These are phyloP conservation scores for Termitomyces sp. DNA, from an alignment of 768 basidiomycete species.

Conservation along the genomic window DNA sequence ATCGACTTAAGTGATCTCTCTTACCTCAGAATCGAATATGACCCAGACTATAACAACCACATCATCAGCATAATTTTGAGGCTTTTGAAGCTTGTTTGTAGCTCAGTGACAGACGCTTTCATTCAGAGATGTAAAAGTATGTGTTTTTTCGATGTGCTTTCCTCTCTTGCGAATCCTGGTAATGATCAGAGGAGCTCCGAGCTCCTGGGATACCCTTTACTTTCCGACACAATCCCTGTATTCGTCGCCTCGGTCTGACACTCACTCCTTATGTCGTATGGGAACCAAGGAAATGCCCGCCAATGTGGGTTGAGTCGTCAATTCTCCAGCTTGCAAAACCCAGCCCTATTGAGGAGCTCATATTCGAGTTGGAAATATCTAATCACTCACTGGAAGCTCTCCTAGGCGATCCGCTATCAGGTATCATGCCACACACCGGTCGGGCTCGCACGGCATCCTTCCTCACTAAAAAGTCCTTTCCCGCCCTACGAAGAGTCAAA, in stretches of 20 bases:
- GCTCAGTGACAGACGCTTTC: neutral
- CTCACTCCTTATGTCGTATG: slow-evolving; percentile 3
- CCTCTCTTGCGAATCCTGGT: neutral
- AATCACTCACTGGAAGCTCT: neutral
- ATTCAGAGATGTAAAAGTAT: slow-evolving; percentile 4
- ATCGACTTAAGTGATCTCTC: slow-evolving; percentile 2
- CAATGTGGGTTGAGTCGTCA: slow-evolving; percentile 1
- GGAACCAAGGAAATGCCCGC: slow-evolving; percentile 1
- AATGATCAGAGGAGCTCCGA: neutral
- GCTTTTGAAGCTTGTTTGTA: slow-evolving; percentile 1
- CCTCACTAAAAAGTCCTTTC: slow-evolving; percentile 5
- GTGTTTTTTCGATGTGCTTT: neutral
- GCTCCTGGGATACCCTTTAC: slow-evolving; percentile 1
- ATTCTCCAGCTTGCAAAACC: slow-evolving; percentile 1
- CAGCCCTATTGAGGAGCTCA: slow-evolving; percentile 6
- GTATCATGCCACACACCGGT: neutral
- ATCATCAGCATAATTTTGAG: neutral
- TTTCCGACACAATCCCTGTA: neutral
- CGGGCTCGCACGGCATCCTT: slow-evolving; percentile 5
- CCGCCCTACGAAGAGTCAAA: neutral
- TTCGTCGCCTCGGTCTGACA: slow-evolving; percentile 6
- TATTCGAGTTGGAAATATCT: neutral
- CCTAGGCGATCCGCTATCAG: neutral
- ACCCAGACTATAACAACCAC: slow-evolving; percentile 3
- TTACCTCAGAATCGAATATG: slow-evolving; percentile 4